Evolutionary conservation across 2,329 filamentous ascomycete genomes (phyloP).

Genomic region (Aureobasidium sp.): DNA sequence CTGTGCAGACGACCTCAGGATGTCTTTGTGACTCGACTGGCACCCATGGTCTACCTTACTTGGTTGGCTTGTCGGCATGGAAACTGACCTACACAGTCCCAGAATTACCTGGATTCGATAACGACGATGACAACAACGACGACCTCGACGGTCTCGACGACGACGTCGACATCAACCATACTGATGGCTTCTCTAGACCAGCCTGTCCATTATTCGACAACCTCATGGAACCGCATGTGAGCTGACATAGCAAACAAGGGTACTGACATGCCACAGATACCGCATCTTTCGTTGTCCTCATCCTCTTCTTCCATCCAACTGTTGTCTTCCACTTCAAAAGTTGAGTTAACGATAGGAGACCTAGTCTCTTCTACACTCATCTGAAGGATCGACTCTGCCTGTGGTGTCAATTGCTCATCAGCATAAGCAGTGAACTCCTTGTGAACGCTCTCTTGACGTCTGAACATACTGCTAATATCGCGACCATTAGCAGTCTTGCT

Average conservation of each 20-base stretch:
- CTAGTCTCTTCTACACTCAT: background rate
- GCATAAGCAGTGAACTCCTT: constrained; percentile 57
- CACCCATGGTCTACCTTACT: too few relatives aligned
- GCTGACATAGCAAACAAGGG: constrained; percentile 52
- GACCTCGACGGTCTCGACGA: too few relatives aligned
- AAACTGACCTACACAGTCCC: too few relatives aligned
- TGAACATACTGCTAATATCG: constrained; percentile 80
- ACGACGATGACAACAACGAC: background rate
- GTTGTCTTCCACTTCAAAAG: background rate
- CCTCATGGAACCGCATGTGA: constrained; percentile 45
- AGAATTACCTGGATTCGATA: too few relatives aligned
- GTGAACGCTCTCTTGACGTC: constrained; percentile 59
- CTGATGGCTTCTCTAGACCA: background rate
- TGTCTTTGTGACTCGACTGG: too few relatives aligned
- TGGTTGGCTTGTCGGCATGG: too few relatives aligned
- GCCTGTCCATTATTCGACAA: background rate
- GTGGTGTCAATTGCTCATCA: background rate
- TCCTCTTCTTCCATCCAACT: background rate
- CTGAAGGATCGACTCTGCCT: background rate
- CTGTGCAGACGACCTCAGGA: background rate
- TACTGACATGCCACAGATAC: constrained; percentile 44
- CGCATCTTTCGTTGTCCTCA: constrained; percentile 31
- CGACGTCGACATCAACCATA: too few relatives aligned
- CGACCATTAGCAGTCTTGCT: constrained; percentile 46
- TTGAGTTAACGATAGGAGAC: background rate